These are phyloP conservation scores for Krasilnikovozyma curviuscula DNA, from an alignment of 768 basidiomycete species.

Conservation along the genomic window DNA sequence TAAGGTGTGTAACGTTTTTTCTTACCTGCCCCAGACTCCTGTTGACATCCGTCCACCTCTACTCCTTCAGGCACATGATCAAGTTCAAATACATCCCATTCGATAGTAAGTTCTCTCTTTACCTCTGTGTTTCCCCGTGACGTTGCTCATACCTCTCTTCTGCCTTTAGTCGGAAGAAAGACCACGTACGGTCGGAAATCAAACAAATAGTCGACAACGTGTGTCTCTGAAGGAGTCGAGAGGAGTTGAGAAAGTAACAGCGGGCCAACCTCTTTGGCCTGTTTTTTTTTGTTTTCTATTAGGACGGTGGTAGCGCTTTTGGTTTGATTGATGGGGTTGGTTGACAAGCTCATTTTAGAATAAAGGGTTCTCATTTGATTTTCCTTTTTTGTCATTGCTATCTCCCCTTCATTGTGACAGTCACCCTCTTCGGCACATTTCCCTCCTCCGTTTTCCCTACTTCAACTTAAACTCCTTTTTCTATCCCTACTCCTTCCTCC, in stretches of 20 bases:
- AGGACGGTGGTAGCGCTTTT: no score
- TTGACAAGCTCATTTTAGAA: neutral
- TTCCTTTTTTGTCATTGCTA: neutral
- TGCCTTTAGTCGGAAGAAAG: slow-evolving; percentile 82
- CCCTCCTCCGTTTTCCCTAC: neutral
- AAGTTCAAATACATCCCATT: slow-evolving; percentile 70
- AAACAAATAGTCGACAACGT: no score
- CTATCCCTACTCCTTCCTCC: neutral
- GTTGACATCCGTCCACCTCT: neutral
- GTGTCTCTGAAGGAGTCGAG: no score
- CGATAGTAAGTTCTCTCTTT: no score
- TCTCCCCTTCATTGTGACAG: neutral
- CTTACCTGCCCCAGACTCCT: neutral
- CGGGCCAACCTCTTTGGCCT: no score
- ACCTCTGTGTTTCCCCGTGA: neutral
- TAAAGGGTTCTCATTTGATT: neutral
- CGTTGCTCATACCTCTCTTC: slow-evolving; percentile 7
- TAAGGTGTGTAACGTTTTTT: neutral
- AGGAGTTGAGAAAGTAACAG: no score
- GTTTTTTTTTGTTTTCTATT: no score
- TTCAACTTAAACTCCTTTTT: neutral
- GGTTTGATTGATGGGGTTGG: no score
- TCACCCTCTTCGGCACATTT: neutral
- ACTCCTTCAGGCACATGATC: slow-evolving; percentile 67
- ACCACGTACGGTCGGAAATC: slow-evolving; percentile 53